Conservation (phyloP, 2,329 filamentous ascomycete genomes). For the Fusarium nanum region DNA sequence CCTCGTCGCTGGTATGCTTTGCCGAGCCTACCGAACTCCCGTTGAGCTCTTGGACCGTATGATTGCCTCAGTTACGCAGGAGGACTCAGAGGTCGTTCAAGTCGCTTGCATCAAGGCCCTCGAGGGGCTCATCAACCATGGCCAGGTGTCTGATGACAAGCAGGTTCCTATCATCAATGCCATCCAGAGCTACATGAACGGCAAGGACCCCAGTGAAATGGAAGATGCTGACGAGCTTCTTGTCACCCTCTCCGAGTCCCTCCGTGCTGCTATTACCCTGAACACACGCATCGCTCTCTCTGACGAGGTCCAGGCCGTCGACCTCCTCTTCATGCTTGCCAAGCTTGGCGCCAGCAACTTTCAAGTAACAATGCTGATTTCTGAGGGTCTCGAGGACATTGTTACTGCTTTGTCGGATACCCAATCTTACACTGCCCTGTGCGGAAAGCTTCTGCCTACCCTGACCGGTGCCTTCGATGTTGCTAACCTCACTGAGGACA, state of each 20-base stretch:
- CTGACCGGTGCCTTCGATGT: constrained; percentile 91
- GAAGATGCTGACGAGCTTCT: constrained; percentile 92
- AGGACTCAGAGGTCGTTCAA: constrained; percentile 88
- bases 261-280: constrained; percentile 84
- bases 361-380: constrained; percentile 87
- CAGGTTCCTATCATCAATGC: constrained; percentile 73
- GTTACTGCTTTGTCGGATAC: constrained; percentile 74
- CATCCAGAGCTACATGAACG: constrained; percentile 78
- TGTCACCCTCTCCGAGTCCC: constrained; percentile 87
- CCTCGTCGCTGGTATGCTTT: constrained; percentile 83
- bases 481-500: constrained; percentile 84
- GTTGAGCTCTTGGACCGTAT: constrained; percentile 76
- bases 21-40: constrained; percentile 74
- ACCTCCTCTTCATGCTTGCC: constrained; percentile 87
- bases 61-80: constrained; percentile 78
- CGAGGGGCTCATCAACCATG: constrained; percentile 71
- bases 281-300: constrained; percentile 80
- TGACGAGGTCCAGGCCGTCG: constrained; percentile 77
- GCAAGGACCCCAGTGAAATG: constrained; percentile 84
- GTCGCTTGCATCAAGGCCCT: constrained; percentile 90
- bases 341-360: constrained; percentile 91
- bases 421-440: constrained; percentile 80
- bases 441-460: constrained; percentile 86
- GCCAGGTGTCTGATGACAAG: constrained; percentile 62
- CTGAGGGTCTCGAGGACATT: constrained; percentile 91